These are phyloP conservation scores for Cucurbita maxima DNA, from an alignment of 306 rosid species.

Conservation along the genomic window DNA sequence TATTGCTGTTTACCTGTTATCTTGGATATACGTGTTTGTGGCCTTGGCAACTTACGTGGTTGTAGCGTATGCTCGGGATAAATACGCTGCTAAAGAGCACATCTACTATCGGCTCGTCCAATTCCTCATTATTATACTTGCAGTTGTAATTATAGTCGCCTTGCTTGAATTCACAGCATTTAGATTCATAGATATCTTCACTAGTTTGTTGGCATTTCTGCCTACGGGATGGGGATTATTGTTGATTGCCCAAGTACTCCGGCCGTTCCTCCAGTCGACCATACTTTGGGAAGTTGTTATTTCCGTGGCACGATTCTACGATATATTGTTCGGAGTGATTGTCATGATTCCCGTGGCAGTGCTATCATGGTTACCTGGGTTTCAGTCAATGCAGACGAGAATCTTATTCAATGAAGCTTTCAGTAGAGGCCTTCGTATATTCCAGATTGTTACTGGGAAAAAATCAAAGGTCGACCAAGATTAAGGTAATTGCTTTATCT, in stretches of 20 bases:
- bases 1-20: conserved; percentile 52
- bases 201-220: conserved; percentile 66
- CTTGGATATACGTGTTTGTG: conserved; percentile 61
- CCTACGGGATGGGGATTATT: conserved; percentile 91
- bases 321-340: conserved; percentile 56
- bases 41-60: conserved; percentile 38
- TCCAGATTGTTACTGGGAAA: conserved; percentile 59
- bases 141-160: conserved; percentile 33
- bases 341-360: conserved; percentile 68
- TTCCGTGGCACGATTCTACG: conserved; percentile 59
- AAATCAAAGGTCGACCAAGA: conserved; percentile 22
- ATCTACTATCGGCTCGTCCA: conserved; percentile 73
- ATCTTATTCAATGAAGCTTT: conserved; percentile 81
- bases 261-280: conserved; percentile 36
- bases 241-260: conserved; percentile 66
- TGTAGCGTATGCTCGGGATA: conserved; percentile 44
- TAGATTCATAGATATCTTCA: conserved; percentile 42
- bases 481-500: conserved; percentile 19
- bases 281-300: conserved; percentile 44
- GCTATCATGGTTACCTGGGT: conserved; percentile 81
- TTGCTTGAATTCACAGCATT: conserved; percentile 54
- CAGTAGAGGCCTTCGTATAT: conserved; percentile 65
- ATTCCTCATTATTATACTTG: conserved; percentile 34
- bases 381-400: conserved; percentile 82
- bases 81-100: conserved; percentile 48